Percentiles rank a stretch among this genome's conserved stretches.
These are phyloP conservation scores for Proliferodiscus dingleyae DNA, from an alignment of 2,329 filamentous ascomycete genomes.

Conservation along the genomic window DNA sequence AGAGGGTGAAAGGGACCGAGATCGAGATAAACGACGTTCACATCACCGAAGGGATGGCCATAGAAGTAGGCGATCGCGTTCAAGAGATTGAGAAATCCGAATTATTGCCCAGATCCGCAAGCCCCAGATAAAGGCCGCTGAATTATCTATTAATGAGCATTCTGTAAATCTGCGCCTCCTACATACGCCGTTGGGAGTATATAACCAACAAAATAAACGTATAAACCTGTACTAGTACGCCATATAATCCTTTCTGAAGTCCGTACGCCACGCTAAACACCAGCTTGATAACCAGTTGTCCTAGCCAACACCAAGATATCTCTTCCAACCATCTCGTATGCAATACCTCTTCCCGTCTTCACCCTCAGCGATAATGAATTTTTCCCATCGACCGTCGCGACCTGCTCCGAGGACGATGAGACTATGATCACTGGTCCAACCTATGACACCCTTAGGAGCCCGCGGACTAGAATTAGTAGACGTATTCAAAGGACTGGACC, in stretches of 20 bases:
- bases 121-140: neutral
- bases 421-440: conserved; percentile 73
- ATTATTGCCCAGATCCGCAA: neutral
- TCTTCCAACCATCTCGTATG: conserved; percentile 74
- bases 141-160: no score
- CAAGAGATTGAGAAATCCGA: conserved; percentile 10
- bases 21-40: conserved; percentile 9
- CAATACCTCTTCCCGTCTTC: conserved; percentile 64
- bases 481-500: conserved; percentile 40
- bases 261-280: conserved; percentile 24
- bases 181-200: no score
- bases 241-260: conserved; percentile 1
- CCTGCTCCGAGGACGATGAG: conserved; percentile 76
- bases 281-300: conserved; percentile 2
- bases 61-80: conserved; percentile 16
- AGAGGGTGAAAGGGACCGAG: conserved; percentile 8
- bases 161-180: no score
- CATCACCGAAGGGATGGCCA: conserved; percentile 14
- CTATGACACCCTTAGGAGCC: conserved; percentile 77
- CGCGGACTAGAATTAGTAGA: conserved; percentile 39
- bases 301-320: conserved; percentile 53
- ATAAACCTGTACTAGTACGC: no score
- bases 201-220: no score
- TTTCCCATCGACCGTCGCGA: conserved; percentile 80
- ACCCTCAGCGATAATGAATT: conserved; percentile 66